These are phyloP conservation scores for Eucalyptus tenuipes DNA, from an alignment of 345 rosid species.

Conservation along the genomic window DNA sequence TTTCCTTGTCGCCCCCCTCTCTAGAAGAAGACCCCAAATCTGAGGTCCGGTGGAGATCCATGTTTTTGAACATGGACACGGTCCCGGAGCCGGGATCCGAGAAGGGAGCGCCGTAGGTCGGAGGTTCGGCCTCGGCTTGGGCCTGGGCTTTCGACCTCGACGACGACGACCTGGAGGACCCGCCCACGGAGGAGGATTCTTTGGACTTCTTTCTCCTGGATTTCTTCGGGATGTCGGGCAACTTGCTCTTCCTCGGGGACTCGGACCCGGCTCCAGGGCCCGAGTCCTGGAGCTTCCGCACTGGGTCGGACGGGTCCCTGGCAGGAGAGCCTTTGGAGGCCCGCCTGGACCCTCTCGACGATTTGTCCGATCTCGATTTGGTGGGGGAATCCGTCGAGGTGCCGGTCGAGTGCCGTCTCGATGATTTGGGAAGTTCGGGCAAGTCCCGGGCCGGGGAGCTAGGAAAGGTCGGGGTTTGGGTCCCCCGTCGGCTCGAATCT, in stretches of 20 bases:
- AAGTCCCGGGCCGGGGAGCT: slow-evolving; percentile 8
- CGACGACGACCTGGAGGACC: slow-evolving; percentile 1
- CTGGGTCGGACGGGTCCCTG: neutral
- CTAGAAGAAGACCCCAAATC: neutral
- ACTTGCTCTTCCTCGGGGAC: neutral
- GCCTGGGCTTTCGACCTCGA: slow-evolving; percentile 11
- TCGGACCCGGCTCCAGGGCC: slow-evolving; percentile 1
- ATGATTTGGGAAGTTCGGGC: slow-evolving; percentile 14
- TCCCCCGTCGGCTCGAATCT: neutral
- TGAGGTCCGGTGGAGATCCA: neutral
- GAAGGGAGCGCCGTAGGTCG: neutral
- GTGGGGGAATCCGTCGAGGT: slow-evolving; percentile 9
- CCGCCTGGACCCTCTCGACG: neutral
- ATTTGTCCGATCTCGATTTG: neutral
- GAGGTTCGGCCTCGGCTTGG: slow-evolving; percentile 2
- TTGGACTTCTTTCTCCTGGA: slow-evolving; percentile 29
- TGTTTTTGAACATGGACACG: neutral
- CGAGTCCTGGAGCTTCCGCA: neutral
- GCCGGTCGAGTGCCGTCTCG: slow-evolving; percentile 14
- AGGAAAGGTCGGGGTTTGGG: neutral
- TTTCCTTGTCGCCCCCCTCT: neutral
- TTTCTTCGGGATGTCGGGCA: slow-evolving; percentile 15
- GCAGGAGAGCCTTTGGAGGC: neutral
- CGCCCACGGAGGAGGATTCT: slow-evolving; percentile 6
- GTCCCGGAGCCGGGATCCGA: neutral